A percentile compares a stretch with the other conserved stretches of the same genome.
Evolutionary conservation across 1,139 yeast genomes (phyloP).

Genomic region (Scheffersomyces lignicola): DNA sequence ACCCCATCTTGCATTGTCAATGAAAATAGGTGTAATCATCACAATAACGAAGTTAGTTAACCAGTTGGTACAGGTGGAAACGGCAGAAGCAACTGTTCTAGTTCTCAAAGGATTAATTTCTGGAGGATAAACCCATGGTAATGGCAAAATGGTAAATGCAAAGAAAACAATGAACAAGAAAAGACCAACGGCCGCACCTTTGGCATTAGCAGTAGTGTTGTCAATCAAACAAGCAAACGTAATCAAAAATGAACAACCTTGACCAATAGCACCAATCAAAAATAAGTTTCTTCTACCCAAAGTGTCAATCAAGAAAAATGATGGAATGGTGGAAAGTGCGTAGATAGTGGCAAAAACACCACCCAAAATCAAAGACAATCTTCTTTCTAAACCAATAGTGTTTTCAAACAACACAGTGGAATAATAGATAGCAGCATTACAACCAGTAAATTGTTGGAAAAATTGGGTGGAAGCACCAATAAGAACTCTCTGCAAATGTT

Average conservation of each 20-base stretch:
- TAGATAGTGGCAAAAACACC: conserved; percentile 67
- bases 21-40: conserved; percentile 49
- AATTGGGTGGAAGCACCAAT: conserved; percentile 61
- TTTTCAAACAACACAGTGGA: conserved; percentile 65
- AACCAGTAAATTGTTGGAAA: conserved; percentile 63
- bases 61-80: conserved; percentile 52
- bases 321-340: conserved; percentile 60
- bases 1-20: conserved; percentile 40
- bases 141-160: conserved; percentile 57
- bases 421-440: conserved; percentile 69
- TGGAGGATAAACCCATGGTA: conserved; percentile 63
- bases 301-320: conserved; percentile 63
- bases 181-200: conserved; percentile 54
- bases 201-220: conserved; percentile 32
- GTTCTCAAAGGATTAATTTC: conserved; percentile 64
- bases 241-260: conserved; percentile 40
- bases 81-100: conserved; percentile 57
- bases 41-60: conserved; percentile 47
- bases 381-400: conserved; percentile 48
- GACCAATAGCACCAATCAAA: conserved; percentile 51
- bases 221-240: conserved; percentile 45
- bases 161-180: conserved; percentile 55
- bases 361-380: conserved; percentile 57
- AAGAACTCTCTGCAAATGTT: conserved; percentile 54
- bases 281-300: conserved; percentile 66